Evolutionary conservation across 2,329 filamentous ascomycete species (phyloP).

Genomic region (Aspergillus texensis): DNA sequence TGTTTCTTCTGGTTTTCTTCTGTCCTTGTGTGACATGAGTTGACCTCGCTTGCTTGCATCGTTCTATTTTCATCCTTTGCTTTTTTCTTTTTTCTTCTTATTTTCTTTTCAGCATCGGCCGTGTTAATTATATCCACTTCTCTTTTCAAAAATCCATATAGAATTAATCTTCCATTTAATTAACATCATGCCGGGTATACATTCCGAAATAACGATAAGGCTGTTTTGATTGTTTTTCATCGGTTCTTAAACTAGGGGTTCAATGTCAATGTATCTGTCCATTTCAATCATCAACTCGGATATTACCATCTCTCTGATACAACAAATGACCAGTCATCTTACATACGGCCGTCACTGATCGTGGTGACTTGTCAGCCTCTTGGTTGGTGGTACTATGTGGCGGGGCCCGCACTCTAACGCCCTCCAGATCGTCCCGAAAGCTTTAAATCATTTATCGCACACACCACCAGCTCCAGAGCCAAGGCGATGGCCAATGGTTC

Average conservation of each 20-base stretch:
- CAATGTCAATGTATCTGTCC: neutral
- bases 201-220: neutral
- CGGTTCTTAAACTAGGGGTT: neutral
- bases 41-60: slow-evolving; percentile 26
- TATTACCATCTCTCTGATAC: neutral
- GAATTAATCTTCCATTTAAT: neutral
- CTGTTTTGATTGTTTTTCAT: neutral
- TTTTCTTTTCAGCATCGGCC: too few relatives aligned
- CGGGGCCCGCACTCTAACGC: slow-evolving; percentile 23
- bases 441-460: slow-evolving; percentile 19
- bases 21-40: slow-evolving; percentile 24
- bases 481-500: slow-evolving; percentile 16
- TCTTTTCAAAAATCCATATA: too few relatives aligned
- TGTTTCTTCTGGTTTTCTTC: slow-evolving; percentile 17
- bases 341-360: slow-evolving; percentile 12
- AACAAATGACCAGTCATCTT: slow-evolving; percentile 16
- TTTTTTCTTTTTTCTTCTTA: neutral
- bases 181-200: neutral
- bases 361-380: slow-evolving; percentile 21
- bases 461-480: slow-evolving; percentile 8
- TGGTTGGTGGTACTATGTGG: slow-evolving; percentile 9
- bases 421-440: slow-evolving; percentile 27
- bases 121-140: too few relatives aligned
- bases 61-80: slow-evolving; percentile 1
- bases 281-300: neutral